phyloP scores from a whole-genome alignment of 352 stramenopile genomes.

The Pythium vanterpoolii region DNA sequence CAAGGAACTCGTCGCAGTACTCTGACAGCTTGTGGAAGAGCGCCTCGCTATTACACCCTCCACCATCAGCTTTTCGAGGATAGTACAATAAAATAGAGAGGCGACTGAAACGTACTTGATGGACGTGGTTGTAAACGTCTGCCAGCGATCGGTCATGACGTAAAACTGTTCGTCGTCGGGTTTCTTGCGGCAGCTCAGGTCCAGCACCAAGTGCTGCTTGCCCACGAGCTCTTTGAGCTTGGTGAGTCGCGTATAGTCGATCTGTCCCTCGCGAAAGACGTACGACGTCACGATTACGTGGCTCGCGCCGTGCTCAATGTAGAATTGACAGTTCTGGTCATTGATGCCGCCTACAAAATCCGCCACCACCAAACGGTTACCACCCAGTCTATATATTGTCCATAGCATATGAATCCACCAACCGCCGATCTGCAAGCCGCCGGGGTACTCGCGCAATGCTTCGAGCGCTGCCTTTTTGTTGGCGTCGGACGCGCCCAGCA shows the following conservation, averaged over 20 bases:
- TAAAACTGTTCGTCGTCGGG: conserved; percentile 87
- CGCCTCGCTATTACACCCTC: conserved; percentile 38
- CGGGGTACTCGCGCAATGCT: conserved; percentile 87
- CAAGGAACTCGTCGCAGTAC: conserved; percentile 97
- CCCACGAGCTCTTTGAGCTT: conserved; percentile 65
- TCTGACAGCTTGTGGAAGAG: conserved; percentile 85
- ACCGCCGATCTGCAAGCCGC: conserved; percentile 95
- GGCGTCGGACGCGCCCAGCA: conserved; percentile 90
- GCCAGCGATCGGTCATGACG: conserved; percentile 96
- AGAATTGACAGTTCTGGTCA: conserved; percentile 91
- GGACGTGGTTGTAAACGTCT: conserved; percentile 93
- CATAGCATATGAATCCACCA: background rate
- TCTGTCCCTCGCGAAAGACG: conserved; percentile 93
- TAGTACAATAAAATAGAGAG: background rate
- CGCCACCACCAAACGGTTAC: background rate
- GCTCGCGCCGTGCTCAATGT: conserved; percentile 93
- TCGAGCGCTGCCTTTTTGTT: conserved; percentile 90
- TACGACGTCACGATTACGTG: conserved; percentile 99
- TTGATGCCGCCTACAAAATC: conserved; percentile 77
- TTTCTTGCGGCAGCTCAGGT: conserved; percentile 95
- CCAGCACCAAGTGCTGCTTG: conserved; percentile 89
- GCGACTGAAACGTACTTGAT: conserved; percentile 58
- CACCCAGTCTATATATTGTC: background rate
- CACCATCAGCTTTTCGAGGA: background rate
- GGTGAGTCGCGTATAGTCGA: conserved; percentile 81